Conservation (phyloP, 768 basidiomycete genomes). For the Leccinum ochraceum region DNA sequence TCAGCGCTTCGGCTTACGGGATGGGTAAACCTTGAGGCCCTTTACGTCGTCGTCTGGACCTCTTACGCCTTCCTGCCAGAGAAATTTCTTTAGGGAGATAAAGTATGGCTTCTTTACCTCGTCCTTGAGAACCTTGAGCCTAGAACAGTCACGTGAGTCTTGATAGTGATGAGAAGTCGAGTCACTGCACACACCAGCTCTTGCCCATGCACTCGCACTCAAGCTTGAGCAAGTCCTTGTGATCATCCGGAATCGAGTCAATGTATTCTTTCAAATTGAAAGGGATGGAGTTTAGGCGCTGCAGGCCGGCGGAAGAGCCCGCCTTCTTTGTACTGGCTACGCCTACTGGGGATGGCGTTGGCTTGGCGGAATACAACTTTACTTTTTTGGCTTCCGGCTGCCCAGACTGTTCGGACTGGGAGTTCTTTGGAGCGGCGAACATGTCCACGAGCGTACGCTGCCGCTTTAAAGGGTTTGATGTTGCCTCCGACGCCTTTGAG, state of each 20-base stretch:
- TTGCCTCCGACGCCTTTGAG: constrained; percentile 25
- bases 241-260: constrained; percentile 56
- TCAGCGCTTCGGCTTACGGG: constrained; percentile 51
- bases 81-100: constrained; percentile 64
- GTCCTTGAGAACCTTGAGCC: constrained; percentile 73
- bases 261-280: constrained; percentile 60
- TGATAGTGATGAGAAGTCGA: background rate
- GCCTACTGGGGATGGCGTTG: constrained; percentile 25
- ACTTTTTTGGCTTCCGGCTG: constrained; percentile 48
- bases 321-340: constrained; percentile 10
- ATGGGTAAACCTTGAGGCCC: constrained; percentile 69
- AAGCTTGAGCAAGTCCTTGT: constrained; percentile 57
- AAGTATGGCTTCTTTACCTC: constrained; percentile 82
- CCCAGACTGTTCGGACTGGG: constrained; percentile 19
- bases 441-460: constrained; percentile 70
- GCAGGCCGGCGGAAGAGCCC: constrained; percentile 21
- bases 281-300: constrained; percentile 62
- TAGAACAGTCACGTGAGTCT: constrained; percentile 31
- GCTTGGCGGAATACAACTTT: constrained; percentile 37
- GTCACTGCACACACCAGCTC: constrained; percentile 51
- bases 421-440: constrained; percentile 43
- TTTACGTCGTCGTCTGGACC: constrained; percentile 48
- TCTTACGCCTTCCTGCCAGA: constrained; percentile 64
- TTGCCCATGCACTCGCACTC: constrained; percentile 76
- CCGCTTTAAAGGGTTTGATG: constrained; percentile 41